These are phyloP conservation scores for Parascedosporium putredinis DNA, from an alignment of 2,329 filamentous ascomycete genomes.

Conservation along the genomic window DNA sequence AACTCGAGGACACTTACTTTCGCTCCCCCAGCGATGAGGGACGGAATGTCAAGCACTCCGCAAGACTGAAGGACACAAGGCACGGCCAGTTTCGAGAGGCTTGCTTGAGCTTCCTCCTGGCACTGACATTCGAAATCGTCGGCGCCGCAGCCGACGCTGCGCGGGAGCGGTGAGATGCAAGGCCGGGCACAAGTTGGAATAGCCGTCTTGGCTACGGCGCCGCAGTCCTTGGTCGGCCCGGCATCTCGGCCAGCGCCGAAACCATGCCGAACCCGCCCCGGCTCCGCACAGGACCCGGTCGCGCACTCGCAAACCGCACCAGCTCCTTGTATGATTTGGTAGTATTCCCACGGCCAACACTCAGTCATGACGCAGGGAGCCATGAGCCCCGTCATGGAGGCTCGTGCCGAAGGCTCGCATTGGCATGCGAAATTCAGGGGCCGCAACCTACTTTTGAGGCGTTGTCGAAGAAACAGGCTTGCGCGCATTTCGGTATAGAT, in stretches of 20 bases:
- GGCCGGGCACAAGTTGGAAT: slow-evolving; percentile 18
- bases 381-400: slow-evolving; percentile 13
- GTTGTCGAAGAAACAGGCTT: slow-evolving; percentile 14
- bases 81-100: slow-evolving; percentile 15
- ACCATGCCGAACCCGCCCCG: slow-evolving; percentile 10
- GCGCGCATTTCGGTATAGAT: slow-evolving; percentile 18
- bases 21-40: slow-evolving; percentile 17
- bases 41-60: slow-evolving; percentile 12
- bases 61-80: slow-evolving; percentile 18
- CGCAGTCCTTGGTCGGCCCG: slow-evolving; percentile 15
- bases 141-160: slow-evolving; percentile 17
- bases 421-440: slow-evolving; percentile 16
- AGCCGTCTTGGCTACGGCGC: slow-evolving; percentile 16
- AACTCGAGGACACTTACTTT: slow-evolving; percentile 7
- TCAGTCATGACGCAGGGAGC: slow-evolving; percentile 17
- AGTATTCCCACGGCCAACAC: slow-evolving; percentile 15
- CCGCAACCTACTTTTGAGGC: slow-evolving; percentile 16
- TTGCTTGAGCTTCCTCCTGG: slow-evolving; percentile 14
- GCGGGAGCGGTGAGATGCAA: slow-evolving; percentile 19
- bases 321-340: slow-evolving; percentile 18
- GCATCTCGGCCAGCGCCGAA: background rate
- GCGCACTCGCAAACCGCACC: slow-evolving; percentile 11
- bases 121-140: slow-evolving; percentile 20
- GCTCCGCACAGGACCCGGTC: background rate
- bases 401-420: slow-evolving; percentile 13